Evolutionary conservation across 176 grass and related monocot species (phyloP).

Genomic region (Rhynchospora breviuscula): DNA sequence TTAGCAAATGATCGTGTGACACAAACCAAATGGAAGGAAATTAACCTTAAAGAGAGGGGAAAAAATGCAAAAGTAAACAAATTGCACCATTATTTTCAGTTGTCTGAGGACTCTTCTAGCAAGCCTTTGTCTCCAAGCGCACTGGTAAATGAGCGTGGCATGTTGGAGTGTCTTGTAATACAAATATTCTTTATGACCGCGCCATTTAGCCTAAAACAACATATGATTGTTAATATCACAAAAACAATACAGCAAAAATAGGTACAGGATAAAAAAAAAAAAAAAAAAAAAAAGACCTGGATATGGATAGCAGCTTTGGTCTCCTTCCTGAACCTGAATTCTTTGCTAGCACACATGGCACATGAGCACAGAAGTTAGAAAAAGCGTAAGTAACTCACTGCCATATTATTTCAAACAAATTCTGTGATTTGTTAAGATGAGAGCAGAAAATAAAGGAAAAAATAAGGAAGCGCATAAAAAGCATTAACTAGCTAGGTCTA

Average conservation of each 20-base stretch:
- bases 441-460: no score
- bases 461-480: no score
- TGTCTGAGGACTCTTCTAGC: conserved; percentile 89
- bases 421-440: no score
- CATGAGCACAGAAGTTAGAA: no score
- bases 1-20: conserved; percentile 8
- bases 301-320: conserved; percentile 66
- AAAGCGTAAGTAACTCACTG: conserved; percentile 42
- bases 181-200: conserved; percentile 61
- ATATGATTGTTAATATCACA: conserved; percentile 25
- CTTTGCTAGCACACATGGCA: conserved; percentile 52
- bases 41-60: conserved; percentile 15
- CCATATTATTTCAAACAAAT: not conserved
- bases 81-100: conserved; percentile 66
- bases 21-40: not conserved
- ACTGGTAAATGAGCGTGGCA: conserved; percentile 82
- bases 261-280: not conserved
- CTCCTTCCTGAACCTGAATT: conserved; percentile 88
- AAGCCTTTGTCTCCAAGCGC: conserved; percentile 97
- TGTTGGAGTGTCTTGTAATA: conserved; percentile 76
- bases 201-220: conserved; percentile 73
- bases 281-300: conserved; percentile 40
- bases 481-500: not conserved
- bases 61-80: conserved; percentile 14
- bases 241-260: not conserved